Base-by-base conservation (phyloP, 192 early-diverging fungal species). In the Mortierella antarctica region DNA sequence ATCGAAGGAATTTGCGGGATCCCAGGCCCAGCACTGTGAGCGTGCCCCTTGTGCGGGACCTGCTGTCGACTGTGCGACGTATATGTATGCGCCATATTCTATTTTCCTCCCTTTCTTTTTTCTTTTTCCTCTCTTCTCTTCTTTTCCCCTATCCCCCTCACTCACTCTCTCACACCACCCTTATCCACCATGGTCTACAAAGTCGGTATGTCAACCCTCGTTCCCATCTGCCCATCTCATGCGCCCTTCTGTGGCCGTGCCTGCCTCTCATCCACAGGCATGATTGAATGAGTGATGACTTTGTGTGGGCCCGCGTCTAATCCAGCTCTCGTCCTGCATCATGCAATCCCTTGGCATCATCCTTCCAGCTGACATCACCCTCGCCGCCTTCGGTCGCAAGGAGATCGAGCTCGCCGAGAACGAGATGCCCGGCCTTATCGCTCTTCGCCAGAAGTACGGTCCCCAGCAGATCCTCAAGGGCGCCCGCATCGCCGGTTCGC, bases 381-480 rank as follows among this genome's bases (percentile, higher is more conserved):
- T 82, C 45, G 95, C 96, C 74, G 94, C 94, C 74, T 99, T 92
- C 90, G 97, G 95, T 81, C 94, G 96, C 88, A 99, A 99, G 90
- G 97, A 96, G 85, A 94, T 96, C 79, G 93, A 95, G 85, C 88
- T 91, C 65, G 95, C 95, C 65, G 96, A 99, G 91, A 94, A 95
- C 85, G 97, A 99, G 91, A 99, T 99, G 97, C 96, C 96, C 70
- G 96, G 97, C 81, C 92, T 99, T 77, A 98, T 99, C 93, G 86
- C 89, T 78, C 89, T 98, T 70, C 94, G 96, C 86, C 75, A 87
- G 73, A 96, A 96, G 91, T 99, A 98, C 89, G 95, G 94, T 53
- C 89, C 94, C 60, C 59, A 83, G 58, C 91, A 98, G 88, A 92
- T 96, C 67, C 92, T 99, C 77, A 90, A 91, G 84, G 97, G 96